phyloP scores from a whole-genome alignment of 257 asterid species.

The Nicotiana tabacum region DNA sequence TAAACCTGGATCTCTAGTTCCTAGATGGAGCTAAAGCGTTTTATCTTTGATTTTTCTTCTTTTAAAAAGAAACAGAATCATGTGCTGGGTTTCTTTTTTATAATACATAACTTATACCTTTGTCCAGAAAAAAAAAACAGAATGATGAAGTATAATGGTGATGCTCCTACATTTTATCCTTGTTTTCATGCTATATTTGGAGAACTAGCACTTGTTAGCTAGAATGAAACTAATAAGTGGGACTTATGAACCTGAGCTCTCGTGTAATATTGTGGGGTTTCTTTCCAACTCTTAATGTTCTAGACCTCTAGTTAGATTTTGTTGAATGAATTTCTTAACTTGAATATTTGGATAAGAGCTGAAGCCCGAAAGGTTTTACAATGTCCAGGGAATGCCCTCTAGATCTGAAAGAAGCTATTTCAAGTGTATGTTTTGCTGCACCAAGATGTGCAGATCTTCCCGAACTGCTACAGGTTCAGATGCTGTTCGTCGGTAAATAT shows the following conservation, averaged over 20 bases:
- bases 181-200: neutral
- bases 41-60: neutral
- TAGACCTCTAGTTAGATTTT: neutral
- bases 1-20: neutral
- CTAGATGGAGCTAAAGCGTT: neutral
- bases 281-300: neutral
- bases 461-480: slow-evolving; percentile 73
- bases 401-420: slow-evolving; percentile 95
- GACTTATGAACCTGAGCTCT: neutral
- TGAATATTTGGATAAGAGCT: neutral
- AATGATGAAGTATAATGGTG: neutral
- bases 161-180: neutral
- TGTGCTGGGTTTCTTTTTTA: too few species aligned
- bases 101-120: too few species aligned
- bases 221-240: neutral
- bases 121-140: too few species aligned
- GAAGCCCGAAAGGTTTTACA: slow-evolving; percentile 3
- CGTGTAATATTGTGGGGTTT: neutral
- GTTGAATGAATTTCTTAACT: neutral
- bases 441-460: slow-evolving; percentile 96
- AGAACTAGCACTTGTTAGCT: neutral
- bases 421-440: slow-evolving; percentile 95
- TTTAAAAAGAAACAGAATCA: too few species aligned
- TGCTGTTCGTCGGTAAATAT: slow-evolving; percentile 75
- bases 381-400: slow-evolving; percentile 85